Evolutionary conservation across 305 asterid species (phyloP), one percentile per base, ranked within the genome.

Genomic region (Rubia balearica): DNA sequence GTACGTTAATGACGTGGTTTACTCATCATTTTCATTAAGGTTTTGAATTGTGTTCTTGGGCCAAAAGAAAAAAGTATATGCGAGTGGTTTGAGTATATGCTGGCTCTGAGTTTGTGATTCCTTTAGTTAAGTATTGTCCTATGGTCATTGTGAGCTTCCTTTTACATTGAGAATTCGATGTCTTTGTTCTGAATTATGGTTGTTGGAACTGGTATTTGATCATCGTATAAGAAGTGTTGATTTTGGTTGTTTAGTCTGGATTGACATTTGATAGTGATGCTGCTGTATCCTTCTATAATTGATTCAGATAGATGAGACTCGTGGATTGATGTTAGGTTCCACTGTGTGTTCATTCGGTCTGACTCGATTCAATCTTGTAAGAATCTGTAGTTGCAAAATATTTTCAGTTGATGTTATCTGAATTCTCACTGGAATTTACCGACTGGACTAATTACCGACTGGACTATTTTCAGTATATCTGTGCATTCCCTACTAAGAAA

Each of bases 81-180:
- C 36, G 8, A 11, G n/a, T 24, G 14, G 13, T 51, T 30, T 30
- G 1, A 30, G 46, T 17, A 1, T 65, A 48, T 69, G 14, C 22
- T 48, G 11, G 14, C 45, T 70, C 49, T 43, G 41, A 49, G 8
- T 33, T 67, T 6, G 49, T 36, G 16, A 66, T 53, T 49, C 21
- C 17, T 64, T 45, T 59, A 61, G 71, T 38, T 60, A 74, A 74
- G 68, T 30, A 12, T 41, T 41, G 22, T 40, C 49, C 30, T 40
- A 12, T 7, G 68, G 53, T 46, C 3, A 36, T 36, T 62, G 43
- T 61, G 33, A 5, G 33, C 24, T 7, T 65, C 56, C 22, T 64
- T 64, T 7, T 64, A 11, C 53, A 41, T 40, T 46, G 33, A 64
- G 68, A 41, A 41, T 38, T 38, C 45, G 33, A 41, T 22, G 41